A percentile compares a stretch with the other conserved stretches of the same genome.
phyloP scores from a whole-genome alignment of 2,329 filamentous ascomycete species.

The Fusarium domesticum region DNA sequence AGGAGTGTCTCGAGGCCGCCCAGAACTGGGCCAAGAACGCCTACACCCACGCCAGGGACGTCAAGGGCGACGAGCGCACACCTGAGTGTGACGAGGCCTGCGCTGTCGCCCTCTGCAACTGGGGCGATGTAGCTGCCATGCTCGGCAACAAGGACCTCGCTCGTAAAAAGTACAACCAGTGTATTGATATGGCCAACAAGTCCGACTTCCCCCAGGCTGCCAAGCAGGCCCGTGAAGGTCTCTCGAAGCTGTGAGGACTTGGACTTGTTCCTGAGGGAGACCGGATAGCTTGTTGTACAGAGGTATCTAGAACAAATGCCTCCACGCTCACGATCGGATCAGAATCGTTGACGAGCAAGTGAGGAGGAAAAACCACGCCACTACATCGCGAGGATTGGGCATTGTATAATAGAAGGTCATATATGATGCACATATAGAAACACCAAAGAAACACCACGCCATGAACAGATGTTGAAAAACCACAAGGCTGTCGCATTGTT shows the following conservation, averaged over 20 bases:
- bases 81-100: conserved; percentile 83
- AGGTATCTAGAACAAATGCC: too few relatives aligned
- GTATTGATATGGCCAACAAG: conserved; percentile 57
- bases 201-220: conserved; percentile 52
- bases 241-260: conserved; percentile 35
- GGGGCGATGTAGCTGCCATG: conserved; percentile 80
- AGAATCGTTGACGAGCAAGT: neutral
- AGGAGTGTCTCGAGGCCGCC: conserved; percentile 65
- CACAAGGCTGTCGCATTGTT: neutral
- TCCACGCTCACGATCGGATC: too few relatives aligned
- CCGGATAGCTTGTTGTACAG: neutral
- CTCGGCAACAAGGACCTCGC: conserved; percentile 64
- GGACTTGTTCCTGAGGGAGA: neutral
- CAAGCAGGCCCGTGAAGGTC: conserved; percentile 50
- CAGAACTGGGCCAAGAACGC: conserved; percentile 78
- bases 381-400: neutral
- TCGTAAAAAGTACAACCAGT: conserved; percentile 64
- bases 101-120: conserved; percentile 78
- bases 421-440: neutral
- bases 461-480: neutral
- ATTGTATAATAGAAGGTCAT: neutral
- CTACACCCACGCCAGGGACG: conserved; percentile 61
- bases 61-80: conserved; percentile 64
- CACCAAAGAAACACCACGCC: neutral
- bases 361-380: neutral